Percentiles rank a stretch among this genome's conserved stretches.
phyloP scores from a whole-genome alignment of 208 protist species.

The Naegleria fowleri region DNA sequence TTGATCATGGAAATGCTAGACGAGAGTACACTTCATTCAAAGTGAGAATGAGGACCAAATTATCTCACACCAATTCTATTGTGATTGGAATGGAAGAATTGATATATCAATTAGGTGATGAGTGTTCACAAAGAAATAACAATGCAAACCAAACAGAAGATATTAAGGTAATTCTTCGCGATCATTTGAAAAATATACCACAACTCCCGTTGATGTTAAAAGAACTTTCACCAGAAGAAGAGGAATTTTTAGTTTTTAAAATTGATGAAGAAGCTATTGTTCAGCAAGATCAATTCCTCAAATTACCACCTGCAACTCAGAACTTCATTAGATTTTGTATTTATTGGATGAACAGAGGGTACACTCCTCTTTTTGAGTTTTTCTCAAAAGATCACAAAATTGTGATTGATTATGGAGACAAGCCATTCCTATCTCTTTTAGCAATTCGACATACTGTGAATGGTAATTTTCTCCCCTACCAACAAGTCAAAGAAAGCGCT shows the following conservation, averaged over 20 bases:
- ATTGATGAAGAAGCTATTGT: neutral
- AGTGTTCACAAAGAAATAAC: neutral
- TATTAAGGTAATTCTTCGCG: neutral
- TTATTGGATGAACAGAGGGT: neutral
- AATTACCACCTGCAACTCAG: neutral
- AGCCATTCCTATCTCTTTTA: neutral
- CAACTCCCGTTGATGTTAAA: neutral
- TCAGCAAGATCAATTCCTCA: neutral
- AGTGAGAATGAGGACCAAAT: slow-evolving; percentile 11
- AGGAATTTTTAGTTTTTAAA: neutral
- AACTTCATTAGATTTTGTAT: neutral
- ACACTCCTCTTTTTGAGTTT: slow-evolving; percentile 10
- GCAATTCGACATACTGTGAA: neutral
- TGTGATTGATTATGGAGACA: neutral
- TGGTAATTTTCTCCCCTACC: neutral
- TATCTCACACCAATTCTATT: neutral
- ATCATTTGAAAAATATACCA: neutral
- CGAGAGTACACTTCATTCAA: neutral
- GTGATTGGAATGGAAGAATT: neutral
- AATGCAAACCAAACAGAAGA: neutral
- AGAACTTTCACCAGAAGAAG: neutral
- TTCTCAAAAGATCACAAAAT: neutral
- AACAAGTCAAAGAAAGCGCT: neutral
- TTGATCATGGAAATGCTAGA: neutral
- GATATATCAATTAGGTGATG: neutral